Percentiles rank a stretch among this genome's conserved stretches.
phyloP scores from a whole-genome alignment of 192 early-diverging fungal genomes.

The Linnemannia hyalina region DNA sequence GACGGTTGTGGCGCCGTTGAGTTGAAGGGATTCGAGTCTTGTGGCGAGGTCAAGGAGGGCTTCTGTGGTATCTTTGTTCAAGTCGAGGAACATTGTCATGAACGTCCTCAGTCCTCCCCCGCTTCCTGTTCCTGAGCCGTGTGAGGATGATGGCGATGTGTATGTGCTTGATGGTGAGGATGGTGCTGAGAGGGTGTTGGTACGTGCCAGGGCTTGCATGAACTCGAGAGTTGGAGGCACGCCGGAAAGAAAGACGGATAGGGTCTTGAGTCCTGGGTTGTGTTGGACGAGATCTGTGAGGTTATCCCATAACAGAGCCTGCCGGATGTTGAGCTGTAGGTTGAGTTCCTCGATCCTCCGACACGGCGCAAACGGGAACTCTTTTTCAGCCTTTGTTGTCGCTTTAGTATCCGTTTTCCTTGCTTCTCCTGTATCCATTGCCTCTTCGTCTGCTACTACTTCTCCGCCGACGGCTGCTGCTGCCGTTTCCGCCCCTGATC shows the following conservation, averaged over 20 bases:
- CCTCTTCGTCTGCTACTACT: neutral
- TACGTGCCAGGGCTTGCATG: neutral
- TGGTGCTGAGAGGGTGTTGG: neutral
- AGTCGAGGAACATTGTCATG: neutral
- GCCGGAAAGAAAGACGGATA: neutral
- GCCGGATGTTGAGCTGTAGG: neutral
- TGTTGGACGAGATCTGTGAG: neutral
- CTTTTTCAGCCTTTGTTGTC: neutral
- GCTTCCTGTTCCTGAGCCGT: neutral
- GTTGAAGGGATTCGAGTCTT: neutral
- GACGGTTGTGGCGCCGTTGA: neutral
- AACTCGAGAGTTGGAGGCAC: neutral
- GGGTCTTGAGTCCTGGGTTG: neutral
- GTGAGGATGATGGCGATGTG: neutral
- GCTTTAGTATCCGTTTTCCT: too few relatives aligned
- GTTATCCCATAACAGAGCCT: neutral
- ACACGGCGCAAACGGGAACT: neutral
- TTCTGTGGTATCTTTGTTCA: conserved; percentile 6
- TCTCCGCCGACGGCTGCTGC: neutral
- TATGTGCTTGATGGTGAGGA: neutral
- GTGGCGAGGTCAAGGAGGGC: neutral
- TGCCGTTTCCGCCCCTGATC: neutral
- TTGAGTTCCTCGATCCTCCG: neutral
- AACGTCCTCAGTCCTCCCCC: neutral
- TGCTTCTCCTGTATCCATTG: neutral